A percentile compares a stretch with the other conserved stretches of the same genome.
phyloP scores from a whole-genome alignment of 805 yeast genomes.

The Wickerhamomyces hampshirensis region DNA sequence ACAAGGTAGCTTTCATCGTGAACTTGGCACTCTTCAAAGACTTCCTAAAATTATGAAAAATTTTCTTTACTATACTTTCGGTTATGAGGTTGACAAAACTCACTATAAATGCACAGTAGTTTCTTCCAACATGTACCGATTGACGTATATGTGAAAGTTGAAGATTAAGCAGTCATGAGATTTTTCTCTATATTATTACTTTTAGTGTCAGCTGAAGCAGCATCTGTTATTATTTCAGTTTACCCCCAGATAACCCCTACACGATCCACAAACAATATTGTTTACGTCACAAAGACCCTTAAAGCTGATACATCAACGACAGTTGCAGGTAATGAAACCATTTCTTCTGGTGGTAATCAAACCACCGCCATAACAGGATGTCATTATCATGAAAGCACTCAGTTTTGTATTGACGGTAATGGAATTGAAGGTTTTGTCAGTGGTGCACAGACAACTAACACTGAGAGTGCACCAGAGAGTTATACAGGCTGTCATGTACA shows the following conservation, averaged over 20 bases:
- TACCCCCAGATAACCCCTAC: slow-evolving; percentile 1
- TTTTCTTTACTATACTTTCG: too few species aligned
- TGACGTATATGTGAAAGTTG: too few species aligned
- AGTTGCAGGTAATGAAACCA: background rate
- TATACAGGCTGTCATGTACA: slow-evolving; percentile 19
- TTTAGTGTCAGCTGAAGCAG: too few species aligned
- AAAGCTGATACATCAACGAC: background rate
- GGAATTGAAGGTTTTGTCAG: slow-evolving; percentile 14
- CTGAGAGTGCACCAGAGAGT: slow-evolving; percentile 3
- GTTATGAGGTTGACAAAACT: too few species aligned
- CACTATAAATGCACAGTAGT: too few species aligned
- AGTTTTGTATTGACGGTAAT: slow-evolving; percentile 14
- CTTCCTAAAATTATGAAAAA: too few species aligned
- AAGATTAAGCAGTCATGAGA: too few species aligned
- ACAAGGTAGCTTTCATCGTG: too few species aligned
- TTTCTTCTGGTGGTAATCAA: slow-evolving; percentile 3
- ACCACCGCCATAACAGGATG: slow-evolving; percentile 18
- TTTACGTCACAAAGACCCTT: slow-evolving; percentile 3
- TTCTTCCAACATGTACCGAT: too few species aligned
- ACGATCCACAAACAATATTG: slow-evolving; percentile 1
- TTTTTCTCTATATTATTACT: too few species aligned
- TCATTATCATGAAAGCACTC: slow-evolving; percentile 13
- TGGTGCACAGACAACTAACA: slow-evolving; percentile 13
- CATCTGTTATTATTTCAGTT: too few species aligned
- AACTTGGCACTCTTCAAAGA: too few species aligned